These are phyloP conservation scores for Streptanthus diversifolius DNA, from an alignment of 345 rosid genomes.

Conservation along the genomic window DNA sequence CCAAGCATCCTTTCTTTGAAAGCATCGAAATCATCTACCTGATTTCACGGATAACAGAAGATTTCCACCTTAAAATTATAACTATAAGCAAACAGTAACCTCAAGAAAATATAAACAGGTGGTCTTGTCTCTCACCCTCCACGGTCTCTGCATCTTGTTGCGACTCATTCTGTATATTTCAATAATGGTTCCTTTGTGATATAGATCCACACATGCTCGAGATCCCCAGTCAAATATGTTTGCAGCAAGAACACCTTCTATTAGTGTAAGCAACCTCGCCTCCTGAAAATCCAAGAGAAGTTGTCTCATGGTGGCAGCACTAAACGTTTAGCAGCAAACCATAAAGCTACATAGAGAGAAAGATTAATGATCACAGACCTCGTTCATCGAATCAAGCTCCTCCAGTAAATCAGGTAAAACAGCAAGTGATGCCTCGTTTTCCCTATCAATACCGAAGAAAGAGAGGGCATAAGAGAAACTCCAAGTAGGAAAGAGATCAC, in stretches of 20 bases:
- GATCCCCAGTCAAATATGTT: constrained; percentile 99
- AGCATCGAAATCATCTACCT: constrained; percentile 96
- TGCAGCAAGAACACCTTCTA: constrained; percentile 98
- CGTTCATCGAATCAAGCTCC: constrained; percentile 85
- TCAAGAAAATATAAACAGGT: background rate
- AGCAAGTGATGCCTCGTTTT: constrained; percentile 98
- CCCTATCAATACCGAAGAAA: constrained; percentile 47
- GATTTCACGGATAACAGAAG: constrained; percentile 9
- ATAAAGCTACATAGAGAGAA: background rate
- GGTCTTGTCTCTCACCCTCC: constrained; percentile 60
- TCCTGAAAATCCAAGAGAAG: constrained; percentile 50
- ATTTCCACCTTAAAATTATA: background rate
- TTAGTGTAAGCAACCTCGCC: constrained; percentile 76
- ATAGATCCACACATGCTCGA: constrained; percentile 96
- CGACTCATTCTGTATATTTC: constrained; percentile 99
- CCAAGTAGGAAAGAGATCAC: background rate
- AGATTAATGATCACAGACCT: constrained; percentile 48
- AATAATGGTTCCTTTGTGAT: constrained; percentile 95
- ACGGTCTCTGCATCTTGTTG: constrained; percentile 96
- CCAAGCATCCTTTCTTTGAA: constrained; percentile 91
- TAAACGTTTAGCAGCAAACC: background rate
- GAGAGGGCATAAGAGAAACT: constrained; percentile 12
- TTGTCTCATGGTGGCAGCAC: background rate
- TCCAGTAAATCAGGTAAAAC: constrained; percentile 81
- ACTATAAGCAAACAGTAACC: background rate